Percentiles rank a stretch among this genome's conserved stretches.
These are phyloP conservation scores for Chlamydomonas incerta DNA, from an alignment of 139 green algal species.

Conservation along the genomic window DNA sequence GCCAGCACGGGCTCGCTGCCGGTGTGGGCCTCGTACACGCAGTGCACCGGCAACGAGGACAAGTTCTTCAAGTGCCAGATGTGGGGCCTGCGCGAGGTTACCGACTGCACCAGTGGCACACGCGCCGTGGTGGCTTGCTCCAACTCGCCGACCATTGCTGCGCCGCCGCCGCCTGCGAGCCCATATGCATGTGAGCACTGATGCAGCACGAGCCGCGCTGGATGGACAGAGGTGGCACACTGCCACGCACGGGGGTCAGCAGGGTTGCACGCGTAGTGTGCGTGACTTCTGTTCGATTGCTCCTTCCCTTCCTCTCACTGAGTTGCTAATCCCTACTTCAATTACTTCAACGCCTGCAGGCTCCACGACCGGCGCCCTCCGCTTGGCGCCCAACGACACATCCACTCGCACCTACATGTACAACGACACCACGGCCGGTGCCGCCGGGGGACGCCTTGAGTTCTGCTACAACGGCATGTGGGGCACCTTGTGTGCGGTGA, in stretches of 20 bases:
- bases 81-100: neutral
- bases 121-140: slow-evolving; percentile 5
- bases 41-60: slow-evolving; percentile 9
- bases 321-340: no score
- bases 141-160: neutral
- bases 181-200: slow-evolving; percentile 13
- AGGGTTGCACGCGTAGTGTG: no score
- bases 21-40: neutral
- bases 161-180: neutral
- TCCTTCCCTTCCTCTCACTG: no score
- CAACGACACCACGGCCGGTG: neutral
- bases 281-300: no score
- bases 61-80: neutral
- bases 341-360: no score
- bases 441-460: slow-evolving; percentile 15
- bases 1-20: neutral
- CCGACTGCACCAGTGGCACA: neutral
- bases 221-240: no score
- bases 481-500: slow-evolving; percentile 11
- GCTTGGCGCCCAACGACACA: neutral
- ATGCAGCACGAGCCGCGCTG: no score
- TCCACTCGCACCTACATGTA: neutral
- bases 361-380: neutral
- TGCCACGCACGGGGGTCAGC: no score
- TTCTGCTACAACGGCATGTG: slow-evolving; percentile 32